Evolutionary conservation across 257 asterid genomes (phyloP), one percentile per base, ranked within the genome.

Genomic region (Orobanche coerulescens): DNA sequence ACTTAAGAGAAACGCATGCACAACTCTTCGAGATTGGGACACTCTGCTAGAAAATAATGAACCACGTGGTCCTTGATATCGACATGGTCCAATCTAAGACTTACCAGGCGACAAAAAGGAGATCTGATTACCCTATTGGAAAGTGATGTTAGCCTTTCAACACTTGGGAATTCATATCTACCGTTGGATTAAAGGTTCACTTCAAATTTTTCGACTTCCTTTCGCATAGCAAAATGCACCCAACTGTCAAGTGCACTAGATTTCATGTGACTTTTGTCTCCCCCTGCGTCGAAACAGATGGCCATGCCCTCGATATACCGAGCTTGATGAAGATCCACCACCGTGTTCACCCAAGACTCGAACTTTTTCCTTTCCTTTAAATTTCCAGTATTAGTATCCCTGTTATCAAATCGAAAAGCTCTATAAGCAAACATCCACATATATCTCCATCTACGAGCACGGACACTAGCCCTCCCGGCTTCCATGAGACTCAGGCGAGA

Each of bases 201-300:
- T 16, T 55, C 61, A 16, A 55, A 55, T 24, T 24, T 51, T 26
- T 51, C 15, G 10, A 51, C 58, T 51, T 22, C 58, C 58, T 51
- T 51, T 6, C 13, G 33, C 43, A 30, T 9, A 6, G 61, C 61
- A 55, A 28, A 55, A 31, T 31, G 0, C 23, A 28, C 22, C 61
- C 44, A 55, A 5, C 18, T 31, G 3, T 50, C 19, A 50, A 47
- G 4, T 19, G 24, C 53, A 47, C n/a, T n/a, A n/a, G n/a, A n/a
- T n/a, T n/a, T n/a, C n/a, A n/a, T n/a, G n/a, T n/a, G n/a, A n/a
- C n/a, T n/a, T n/a, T n/a, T n/a, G n/a, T n/a, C n/a, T n/a, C n/a
- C n/a, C n/a, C n/a, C n/a, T n/a, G n/a, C n/a, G n/a, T n/a, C 53
- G 26, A 6, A 23, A 14, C 36, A 11, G 25, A 51, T 22, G 58